Evolutionary conservation across 2,329 filamentous ascomycete species (phyloP), one percentile per base, ranked within the genome.

Genomic region (Nigrospora sphaerica): DNA sequence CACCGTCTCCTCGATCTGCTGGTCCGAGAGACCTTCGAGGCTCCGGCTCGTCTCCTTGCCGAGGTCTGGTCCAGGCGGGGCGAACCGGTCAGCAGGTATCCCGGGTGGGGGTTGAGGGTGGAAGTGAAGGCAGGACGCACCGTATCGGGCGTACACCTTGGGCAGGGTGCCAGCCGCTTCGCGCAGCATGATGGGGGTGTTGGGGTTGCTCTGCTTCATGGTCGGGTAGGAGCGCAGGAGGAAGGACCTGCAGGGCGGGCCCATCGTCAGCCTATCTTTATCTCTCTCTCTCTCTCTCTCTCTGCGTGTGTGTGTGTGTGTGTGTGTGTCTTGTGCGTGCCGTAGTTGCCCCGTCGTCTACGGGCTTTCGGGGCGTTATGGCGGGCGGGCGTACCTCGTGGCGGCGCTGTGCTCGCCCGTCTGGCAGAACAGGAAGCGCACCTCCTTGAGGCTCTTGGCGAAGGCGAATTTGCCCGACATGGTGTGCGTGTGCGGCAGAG

Each of bases 201-300:
- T 75, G 47, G 93, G 93, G 75, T 98, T 98, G 78, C 92, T 88
- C 78, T 95, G 95, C 83, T 98, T 98, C 92, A 98, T 97, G 50
- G 88, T 93, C 40, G 93, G 93, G 70, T 98, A 98, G 56, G 90
- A 84, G 65, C 88, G 83, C 54, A 85, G 85, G 56, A 98, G 78
- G 72, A 98, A 98, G 31, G 86, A 84, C 68, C 93, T 96, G 59
- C 43, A 39, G 18, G 13, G 23, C 14, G 38, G 38, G 12, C 13
- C 38, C 38, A 6, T 14, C 34, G 34, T 36, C 34, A 36, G 34
- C 12, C 12, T n/a, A 6, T 36, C 34, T 17, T 11, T 12, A 6
- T 34, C 6, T 28, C 17, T 16, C n/a, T 12, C 32, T n/a, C 12
- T 13, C n/a, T 28, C 6, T 28, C 17, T 16, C n/a, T 12, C 32